Evolutionary conservation across 1,284 basidiomycete genomes (phyloP).

Genomic region (Phaffia rhodozyma): DNA sequence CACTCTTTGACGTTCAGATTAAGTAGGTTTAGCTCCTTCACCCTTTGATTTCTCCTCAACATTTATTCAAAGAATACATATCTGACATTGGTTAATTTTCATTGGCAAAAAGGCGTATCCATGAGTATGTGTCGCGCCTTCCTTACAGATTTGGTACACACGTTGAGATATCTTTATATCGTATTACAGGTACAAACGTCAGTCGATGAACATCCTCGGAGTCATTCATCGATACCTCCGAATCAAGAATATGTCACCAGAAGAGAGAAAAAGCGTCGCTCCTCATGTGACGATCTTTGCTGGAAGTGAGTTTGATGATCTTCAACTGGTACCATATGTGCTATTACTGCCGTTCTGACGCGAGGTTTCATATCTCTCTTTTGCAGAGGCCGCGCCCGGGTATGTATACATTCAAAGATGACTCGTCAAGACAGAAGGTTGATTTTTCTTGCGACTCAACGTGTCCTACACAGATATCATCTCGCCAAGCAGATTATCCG

Average conservation of each 20-base stretch:
- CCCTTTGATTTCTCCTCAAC: constrained; percentile 24
- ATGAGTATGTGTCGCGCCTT: not conserved
- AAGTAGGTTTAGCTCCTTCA: constrained; percentile 45
- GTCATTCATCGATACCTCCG: constrained; percentile 75
- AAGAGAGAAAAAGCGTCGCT: constrained; percentile 63
- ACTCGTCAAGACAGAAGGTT: not conserved
- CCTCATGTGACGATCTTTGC: constrained; percentile 79
- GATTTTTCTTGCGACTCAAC: not conserved
- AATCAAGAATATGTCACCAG: constrained; percentile 63
- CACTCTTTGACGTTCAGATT: constrained; percentile 84
- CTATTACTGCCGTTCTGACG: not conserved
- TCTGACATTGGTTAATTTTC: not conserved
- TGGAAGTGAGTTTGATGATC: constrained; percentile 44
- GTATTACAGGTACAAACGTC: constrained; percentile 69
- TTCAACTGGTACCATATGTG: not conserved
- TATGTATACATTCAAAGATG: constrained; percentile 9
- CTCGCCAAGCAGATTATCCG: constrained; percentile 59
- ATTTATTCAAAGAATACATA: too few species aligned
- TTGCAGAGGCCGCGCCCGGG: constrained; percentile 35
- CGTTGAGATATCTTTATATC: constrained; percentile 78
- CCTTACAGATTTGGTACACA: constrained; percentile 52
- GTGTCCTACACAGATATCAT: constrained; percentile 31
- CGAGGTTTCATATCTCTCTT: not conserved
- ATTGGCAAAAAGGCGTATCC: not conserved
- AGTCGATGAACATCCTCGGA: constrained; percentile 69